Evolutionary conservation across 108 stramenopile species (phyloP).

Genomic region (Seminavis robusta): DNA sequence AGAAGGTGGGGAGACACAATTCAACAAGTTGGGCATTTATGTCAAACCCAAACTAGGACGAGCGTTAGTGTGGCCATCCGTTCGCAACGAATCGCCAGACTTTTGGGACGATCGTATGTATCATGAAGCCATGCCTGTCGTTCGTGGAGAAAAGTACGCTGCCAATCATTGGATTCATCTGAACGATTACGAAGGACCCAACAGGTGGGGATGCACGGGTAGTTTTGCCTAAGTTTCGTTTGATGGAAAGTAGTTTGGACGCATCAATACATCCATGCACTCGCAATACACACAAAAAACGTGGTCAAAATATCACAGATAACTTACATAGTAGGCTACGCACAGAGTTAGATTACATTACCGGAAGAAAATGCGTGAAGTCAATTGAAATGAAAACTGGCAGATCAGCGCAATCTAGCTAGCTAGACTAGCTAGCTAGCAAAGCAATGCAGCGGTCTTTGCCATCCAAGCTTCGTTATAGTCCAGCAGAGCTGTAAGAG

Average conservation of each 20-base stretch:
- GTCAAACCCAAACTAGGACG: conserved; percentile 60
- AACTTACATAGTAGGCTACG: too few species aligned
- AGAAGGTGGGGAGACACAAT: conserved; percentile 82
- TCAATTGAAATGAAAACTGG: too few species aligned
- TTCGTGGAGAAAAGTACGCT: conserved; percentile 70
- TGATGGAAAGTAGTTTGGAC: neutral
- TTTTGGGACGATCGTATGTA: conserved; percentile 36
- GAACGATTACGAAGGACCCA: conserved; percentile 73
- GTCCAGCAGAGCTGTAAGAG: too few species aligned
- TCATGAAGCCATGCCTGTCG: conserved; percentile 75
- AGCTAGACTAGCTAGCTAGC: too few species aligned
- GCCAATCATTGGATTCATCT: conserved; percentile 84
- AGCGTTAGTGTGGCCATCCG: conserved; percentile 81
- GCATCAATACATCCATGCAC: too few species aligned
- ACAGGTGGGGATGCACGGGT: conserved; percentile 74
- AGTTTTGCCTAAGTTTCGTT: neutral
- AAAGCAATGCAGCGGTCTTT: too few species aligned
- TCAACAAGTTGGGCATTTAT: conserved; percentile 45
- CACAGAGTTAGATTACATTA: too few species aligned
- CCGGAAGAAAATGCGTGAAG: too few species aligned
- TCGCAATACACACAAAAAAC: too few species aligned
- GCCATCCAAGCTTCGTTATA: too few species aligned
- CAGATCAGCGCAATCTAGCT: too few species aligned
- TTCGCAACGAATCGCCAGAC: conserved; percentile 52
- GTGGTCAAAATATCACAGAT: too few species aligned